Percentiles rank a stretch among this genome's conserved stretches.
Evolutionary conservation across 2,329 filamentous ascomycete species (phyloP).

Genomic region (Fusarium nematophilum): DNA sequence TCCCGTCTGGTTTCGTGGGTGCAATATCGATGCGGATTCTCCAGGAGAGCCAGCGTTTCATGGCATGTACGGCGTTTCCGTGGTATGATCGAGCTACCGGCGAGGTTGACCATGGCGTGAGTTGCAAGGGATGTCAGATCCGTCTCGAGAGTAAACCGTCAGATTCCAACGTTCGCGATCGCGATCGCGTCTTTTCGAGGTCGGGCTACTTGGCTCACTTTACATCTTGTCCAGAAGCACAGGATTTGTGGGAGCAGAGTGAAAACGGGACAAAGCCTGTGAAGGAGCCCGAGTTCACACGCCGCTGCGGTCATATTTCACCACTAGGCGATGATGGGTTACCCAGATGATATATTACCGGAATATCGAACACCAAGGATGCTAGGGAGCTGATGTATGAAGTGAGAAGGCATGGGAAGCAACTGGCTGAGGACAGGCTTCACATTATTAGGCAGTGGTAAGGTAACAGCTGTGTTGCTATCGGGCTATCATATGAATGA

Average conservation of each 20-base stretch:
- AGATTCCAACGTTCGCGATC: not conserved
- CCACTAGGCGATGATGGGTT: not conserved
- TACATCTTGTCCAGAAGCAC: not conserved
- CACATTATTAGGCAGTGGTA: too few species aligned
- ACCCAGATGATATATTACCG: not conserved
- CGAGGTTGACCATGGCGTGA: not conserved
- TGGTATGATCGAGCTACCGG: not conserved
- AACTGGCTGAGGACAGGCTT: too few species aligned
- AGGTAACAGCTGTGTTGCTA: too few species aligned
- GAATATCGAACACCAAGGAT: too few species aligned
- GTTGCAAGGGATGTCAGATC: not conserved
- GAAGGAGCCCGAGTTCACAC: conserved; percentile 8
- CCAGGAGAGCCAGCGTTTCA: not conserved
- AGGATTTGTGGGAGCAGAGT: not conserved
- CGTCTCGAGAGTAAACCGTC: not conserved
- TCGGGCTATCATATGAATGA: too few species aligned
- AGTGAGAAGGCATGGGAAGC: too few species aligned
- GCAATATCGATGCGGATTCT: not conserved
- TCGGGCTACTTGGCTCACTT: conserved; percentile 5
- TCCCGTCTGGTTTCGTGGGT: too few species aligned
- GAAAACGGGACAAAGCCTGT: not conserved
- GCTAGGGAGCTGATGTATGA: too few species aligned
- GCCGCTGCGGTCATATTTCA: not conserved
- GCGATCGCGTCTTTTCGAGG: conserved; percentile 3
- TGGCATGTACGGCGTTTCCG: not conserved